Percentiles rank a stretch among this genome's conserved stretches.
These are phyloP conservation scores for Penicillium brevicompactum DNA, from an alignment of 2,329 filamentous ascomycete species.

Conservation along the genomic window DNA sequence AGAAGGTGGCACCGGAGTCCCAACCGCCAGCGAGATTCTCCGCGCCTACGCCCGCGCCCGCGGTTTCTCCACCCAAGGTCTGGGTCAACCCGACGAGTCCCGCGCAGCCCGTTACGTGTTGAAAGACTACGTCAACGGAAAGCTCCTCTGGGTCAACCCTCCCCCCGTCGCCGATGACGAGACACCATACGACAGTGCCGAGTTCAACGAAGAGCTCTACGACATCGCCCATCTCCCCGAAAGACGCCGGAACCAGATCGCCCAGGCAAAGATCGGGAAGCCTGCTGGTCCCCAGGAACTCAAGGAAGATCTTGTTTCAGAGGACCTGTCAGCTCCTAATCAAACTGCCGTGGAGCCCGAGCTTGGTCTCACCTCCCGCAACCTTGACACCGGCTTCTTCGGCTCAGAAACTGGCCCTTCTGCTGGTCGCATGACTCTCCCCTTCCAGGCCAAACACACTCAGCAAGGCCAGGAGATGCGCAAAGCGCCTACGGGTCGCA, in stretches of 20 bases:
- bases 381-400: conserved; percentile 90
- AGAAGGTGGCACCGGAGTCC: conserved; percentile 87
- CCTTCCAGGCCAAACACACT: conserved; percentile 88
- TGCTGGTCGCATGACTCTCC: conserved; percentile 70
- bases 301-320: conserved; percentile 32
- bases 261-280: conserved; percentile 47
- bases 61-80: conserved; percentile 86
- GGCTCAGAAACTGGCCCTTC: conserved; percentile 59
- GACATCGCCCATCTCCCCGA: conserved; percentile 78
- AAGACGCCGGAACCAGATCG: conserved; percentile 68
- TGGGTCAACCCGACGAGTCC: conserved; percentile 90
- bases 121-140: conserved; percentile 97
- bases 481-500: conserved; percentile 79
- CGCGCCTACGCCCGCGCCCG: conserved; percentile 83
- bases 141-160: conserved; percentile 87
- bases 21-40: conserved; percentile 82
- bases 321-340: conserved; percentile 18
- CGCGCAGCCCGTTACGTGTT: conserved; percentile 85
- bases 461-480: conserved; percentile 74
- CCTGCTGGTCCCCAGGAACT: conserved; percentile 39
- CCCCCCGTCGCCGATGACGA: conserved; percentile 60
- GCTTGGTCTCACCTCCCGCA: conserved; percentile 69
- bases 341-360: conserved; percentile 43
- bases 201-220: conserved; percentile 91
- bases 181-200: conserved; percentile 62